phyloP scores from a whole-genome alignment of 306 rosid genomes.

The Hippophae rhamnoides region DNA sequence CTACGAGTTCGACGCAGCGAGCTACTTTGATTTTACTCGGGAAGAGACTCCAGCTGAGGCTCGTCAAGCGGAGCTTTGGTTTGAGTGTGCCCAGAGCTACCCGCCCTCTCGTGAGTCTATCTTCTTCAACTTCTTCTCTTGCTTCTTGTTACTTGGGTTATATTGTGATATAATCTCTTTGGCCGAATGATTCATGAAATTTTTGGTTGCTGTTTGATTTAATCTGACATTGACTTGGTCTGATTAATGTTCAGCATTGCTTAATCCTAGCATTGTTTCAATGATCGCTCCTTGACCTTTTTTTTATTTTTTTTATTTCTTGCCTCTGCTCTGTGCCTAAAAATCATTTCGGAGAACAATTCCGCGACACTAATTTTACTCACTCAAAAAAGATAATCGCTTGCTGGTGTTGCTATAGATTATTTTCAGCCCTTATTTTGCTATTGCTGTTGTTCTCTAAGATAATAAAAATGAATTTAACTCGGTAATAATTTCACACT shows the following conservation, averaged over 20 bases:
- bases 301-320: too few relatives aligned
- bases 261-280: too few relatives aligned
- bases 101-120: conserved; percentile 53
- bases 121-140: background rate
- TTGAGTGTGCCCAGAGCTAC: conserved; percentile 36
- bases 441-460: too few relatives aligned
- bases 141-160: background rate
- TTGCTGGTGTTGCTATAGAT: too few relatives aligned
- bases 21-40: conserved; percentile 38
- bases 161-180: background rate
- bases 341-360: too few relatives aligned
- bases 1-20: conserved; percentile 44
- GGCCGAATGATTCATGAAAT: background rate
- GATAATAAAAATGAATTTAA: too few relatives aligned
- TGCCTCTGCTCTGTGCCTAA: too few relatives aligned
- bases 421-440: too few relatives aligned
- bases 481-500: too few relatives aligned
- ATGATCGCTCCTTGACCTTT: too few relatives aligned
- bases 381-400: too few relatives aligned
- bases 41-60: conserved; percentile 43
- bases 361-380: too few relatives aligned
- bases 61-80: conserved; percentile 44
- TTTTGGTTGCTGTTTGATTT: background rate
- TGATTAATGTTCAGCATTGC: background rate
- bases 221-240: background rate